Evolutionary conservation across 768 basidiomycete genomes (phyloP).

Genomic region (Tricholoma flavovirens): DNA sequence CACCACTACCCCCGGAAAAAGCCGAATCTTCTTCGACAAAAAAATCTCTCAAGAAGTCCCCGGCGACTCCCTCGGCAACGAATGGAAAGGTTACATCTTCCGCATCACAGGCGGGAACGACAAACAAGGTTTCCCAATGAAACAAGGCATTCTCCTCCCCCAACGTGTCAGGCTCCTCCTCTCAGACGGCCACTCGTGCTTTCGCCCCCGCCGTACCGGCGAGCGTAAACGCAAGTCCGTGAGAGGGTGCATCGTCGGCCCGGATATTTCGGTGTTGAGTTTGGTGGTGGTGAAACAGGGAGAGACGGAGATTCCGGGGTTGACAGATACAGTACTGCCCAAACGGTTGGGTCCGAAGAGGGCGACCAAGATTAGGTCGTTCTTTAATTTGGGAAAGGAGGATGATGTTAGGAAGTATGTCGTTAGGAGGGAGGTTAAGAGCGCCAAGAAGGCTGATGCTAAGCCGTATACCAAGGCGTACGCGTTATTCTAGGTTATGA

Average conservation of each 20-base stretch:
- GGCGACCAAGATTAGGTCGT: constrained; percentile 92
- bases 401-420: constrained; percentile 99
- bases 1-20: constrained; percentile 19
- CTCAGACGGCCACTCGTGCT: constrained; percentile 96
- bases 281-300: constrained; percentile 97
- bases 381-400: constrained; percentile 97
- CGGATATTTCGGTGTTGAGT: constrained; percentile 93
- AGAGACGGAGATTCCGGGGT: constrained; percentile 79
- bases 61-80: constrained; percentile 85
- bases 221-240: constrained; percentile 99
- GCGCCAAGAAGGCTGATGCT: constrained; percentile 79
- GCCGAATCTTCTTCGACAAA: constrained; percentile 96
- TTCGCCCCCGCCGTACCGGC: constrained; percentile 84
- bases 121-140: constrained; percentile 99
- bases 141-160: constrained; percentile 96
- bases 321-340: constrained; percentile 89
- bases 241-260: constrained; percentile 95
- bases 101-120: constrained; percentile 98
- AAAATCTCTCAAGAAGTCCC: constrained; percentile 94
- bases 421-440: constrained; percentile 85
- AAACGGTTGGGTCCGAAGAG: constrained; percentile 97
- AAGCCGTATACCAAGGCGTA: constrained; percentile 98
- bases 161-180: constrained; percentile 93
- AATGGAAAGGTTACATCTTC: constrained; percentile 96
- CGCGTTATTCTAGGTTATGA: background rate